These are phyloP conservation scores for Boletus huronensis DNA, from an alignment of 768 basidiomycete species.

Conservation along the genomic window DNA sequence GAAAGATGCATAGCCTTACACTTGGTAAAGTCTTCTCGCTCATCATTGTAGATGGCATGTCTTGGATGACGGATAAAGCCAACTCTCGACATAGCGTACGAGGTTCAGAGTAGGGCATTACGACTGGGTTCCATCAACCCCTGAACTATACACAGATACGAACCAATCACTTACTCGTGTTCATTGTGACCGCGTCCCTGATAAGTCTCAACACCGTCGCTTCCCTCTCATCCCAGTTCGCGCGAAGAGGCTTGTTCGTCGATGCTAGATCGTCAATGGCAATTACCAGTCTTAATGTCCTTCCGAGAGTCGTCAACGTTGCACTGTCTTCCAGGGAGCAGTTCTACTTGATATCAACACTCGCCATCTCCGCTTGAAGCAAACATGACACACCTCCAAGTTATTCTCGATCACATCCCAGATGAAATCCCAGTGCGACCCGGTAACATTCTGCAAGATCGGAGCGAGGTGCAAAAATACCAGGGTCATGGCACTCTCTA, in stretches of 20 bases:
- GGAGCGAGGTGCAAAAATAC: constrained; percentile 77
- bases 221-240: constrained; percentile 62
- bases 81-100: constrained; percentile 65
- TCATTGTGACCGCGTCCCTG: constrained; percentile 53
- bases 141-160: background rate
- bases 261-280: constrained; percentile 64
- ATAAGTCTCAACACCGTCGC: constrained; percentile 53
- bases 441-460: constrained; percentile 81
- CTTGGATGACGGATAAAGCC: constrained; percentile 64
- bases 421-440: constrained; percentile 89
- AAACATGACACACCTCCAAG: constrained; percentile 61
- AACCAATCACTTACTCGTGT: constrained; percentile 43
- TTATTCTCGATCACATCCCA: constrained; percentile 87
- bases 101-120: constrained; percentile 45
- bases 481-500: constrained; percentile 74
- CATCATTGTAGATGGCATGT: constrained; percentile 60
- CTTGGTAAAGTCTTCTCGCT: constrained; percentile 61
- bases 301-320: constrained; percentile 60
- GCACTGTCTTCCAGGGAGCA: constrained; percentile 55
- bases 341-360: constrained; percentile 42
- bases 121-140: constrained; percentile 2
- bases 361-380: background rate
- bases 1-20: constrained; percentile 34
- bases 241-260: constrained; percentile 71
- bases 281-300: constrained; percentile 65